Base-by-base conservation (phyloP, 768 basidiomycete genomes). In the Lactifluus piperatus region DNA sequence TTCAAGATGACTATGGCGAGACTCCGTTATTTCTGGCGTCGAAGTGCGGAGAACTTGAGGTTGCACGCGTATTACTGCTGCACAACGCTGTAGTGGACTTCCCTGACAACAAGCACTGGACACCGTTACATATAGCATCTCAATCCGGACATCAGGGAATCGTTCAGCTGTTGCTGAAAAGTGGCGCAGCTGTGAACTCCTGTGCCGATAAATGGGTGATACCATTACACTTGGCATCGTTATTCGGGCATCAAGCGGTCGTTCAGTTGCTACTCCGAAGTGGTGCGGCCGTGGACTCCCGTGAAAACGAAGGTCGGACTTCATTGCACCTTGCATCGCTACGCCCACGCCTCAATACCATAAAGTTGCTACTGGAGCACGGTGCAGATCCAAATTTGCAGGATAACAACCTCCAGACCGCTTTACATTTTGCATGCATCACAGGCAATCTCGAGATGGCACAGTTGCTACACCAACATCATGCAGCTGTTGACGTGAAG, bases 1-100 rank as follows among this genome's bases (percentile, higher is more conserved):
- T 29, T 3, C 26, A 1, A 5, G 2, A 20, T 5, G 1, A 1
- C 0, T 0, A 10, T 1, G 36, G 36, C 6, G 2, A n/a, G 9
- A 48, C 46, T 2, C 36, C 54, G 8, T 39, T 56, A 7, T 1
- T 0, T 1, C 0, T 16, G 4, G 22, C 54, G 14, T 26, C 54
- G 7, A 1, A 1, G 0, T 0, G 0, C 0, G 46, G 54, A 10
- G 34, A 48, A 20, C n/a, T 56, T 6, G 54, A 56, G 34, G n/a
- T 56, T 4, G 34, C 11, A 9, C 34, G 8, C 13, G 3, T 29
- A 4, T 39, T 56, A 49, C 26, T 56, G 11, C 14, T 5, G 2
- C 47, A 44, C 13, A 27, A 37, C 4, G 26, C 55, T 30, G 7
- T 8, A 26, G 26, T 55, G 14, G 8, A n/a, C n/a, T n/a, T n/a